phyloP scores from a whole-genome alignment of 2,329 filamentous ascomycete species.

The Plenodomus biglobosus region DNA sequence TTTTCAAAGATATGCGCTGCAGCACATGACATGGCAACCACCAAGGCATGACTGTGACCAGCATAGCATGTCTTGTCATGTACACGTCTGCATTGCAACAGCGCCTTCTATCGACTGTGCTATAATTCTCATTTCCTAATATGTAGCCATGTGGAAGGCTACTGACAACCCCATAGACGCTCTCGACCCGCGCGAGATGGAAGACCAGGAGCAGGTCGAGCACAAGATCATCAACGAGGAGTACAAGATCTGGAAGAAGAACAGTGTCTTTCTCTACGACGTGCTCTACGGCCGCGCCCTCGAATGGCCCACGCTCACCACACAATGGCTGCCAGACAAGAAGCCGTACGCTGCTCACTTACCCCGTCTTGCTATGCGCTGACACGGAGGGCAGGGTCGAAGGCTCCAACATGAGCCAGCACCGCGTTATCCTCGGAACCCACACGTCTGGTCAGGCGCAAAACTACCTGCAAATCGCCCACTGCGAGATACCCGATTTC shows the following conservation, averaged over 20 bases:
- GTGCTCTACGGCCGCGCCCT: conserved; percentile 93
- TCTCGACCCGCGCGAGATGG: conserved; percentile 51
- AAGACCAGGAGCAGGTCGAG: conserved; percentile 71
- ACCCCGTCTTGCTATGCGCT: conserved; percentile 41
- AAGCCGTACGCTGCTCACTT: conserved; percentile 22
- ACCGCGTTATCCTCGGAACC: conserved; percentile 89
- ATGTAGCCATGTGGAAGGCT: background rate
- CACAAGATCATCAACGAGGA: conserved; percentile 97
- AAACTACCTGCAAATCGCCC: conserved; percentile 93
- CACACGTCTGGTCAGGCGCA: conserved; percentile 84
- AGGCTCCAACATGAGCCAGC: conserved; percentile 82
- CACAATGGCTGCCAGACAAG: conserved; percentile 93
- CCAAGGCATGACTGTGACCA: background rate
- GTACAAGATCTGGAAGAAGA: conserved; percentile 99
- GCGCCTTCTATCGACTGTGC: background rate
- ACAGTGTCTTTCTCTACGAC: conserved; percentile 96
- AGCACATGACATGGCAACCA: background rate
- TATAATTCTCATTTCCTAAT: background rate
- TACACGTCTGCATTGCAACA: background rate
- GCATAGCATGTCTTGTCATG: too few species aligned
- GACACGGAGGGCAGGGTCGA: conserved; percentile 49
- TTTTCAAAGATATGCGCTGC: background rate
- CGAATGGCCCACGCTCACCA: conserved; percentile 95
- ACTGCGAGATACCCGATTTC: conserved; percentile 87
- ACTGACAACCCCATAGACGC: conserved; percentile 42